Evolutionary conservation across 768 basidiomycete species (phyloP), one percentile per base, ranked within the genome.

Genomic region (Mycena vulgaris): DNA sequence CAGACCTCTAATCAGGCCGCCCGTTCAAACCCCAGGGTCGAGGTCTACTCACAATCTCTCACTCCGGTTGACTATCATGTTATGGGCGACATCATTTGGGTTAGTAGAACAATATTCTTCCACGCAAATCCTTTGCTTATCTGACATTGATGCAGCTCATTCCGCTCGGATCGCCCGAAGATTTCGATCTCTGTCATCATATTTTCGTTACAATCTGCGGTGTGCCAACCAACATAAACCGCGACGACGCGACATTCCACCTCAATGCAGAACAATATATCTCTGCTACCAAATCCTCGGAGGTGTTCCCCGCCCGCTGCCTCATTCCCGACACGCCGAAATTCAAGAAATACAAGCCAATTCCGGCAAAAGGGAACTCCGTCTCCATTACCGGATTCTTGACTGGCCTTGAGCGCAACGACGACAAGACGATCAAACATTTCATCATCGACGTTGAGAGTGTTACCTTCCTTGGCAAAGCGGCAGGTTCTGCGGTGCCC

Each of bases 181-280:
- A 47, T 10, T 31, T 61, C 21, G 30, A 31, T 28, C 59, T 48
- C 5, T 11, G 31, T 25, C 30, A 61, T 25, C 59, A 1, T 3
- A 16, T 16, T 30, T 48, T 21, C 23, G 30, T 48, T 9, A 17
- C 28, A 1, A 5, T 61, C 13, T 61, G 59, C 16, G 59, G 59
- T 8, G n/a, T 48, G 1, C 30, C 30, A 6, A 35, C 30, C 21
- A 33, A 59, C 28, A 48, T 48, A 7, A 13, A 61, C 21, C 9
- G 17, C 3, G n/a, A 61, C 7, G 42, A 61, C 35, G n/a, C 10
- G 2, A 61, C 59, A 5, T 61, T 61, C 23, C 31, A 61, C 19
- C 11, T 61, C 30, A 23, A 48, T 8, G 59, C 59, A 31, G 45
- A 61, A 45, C 59, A 61, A 10, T 61, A 61, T 17, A 23, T 61